Percentiles rank a stretch among this genome's conserved stretches.
These are phyloP conservation scores for Monilinia vaccinii-corymbosi DNA, from an alignment of 2,329 filamentous ascomycete species.

Conservation along the genomic window DNA sequence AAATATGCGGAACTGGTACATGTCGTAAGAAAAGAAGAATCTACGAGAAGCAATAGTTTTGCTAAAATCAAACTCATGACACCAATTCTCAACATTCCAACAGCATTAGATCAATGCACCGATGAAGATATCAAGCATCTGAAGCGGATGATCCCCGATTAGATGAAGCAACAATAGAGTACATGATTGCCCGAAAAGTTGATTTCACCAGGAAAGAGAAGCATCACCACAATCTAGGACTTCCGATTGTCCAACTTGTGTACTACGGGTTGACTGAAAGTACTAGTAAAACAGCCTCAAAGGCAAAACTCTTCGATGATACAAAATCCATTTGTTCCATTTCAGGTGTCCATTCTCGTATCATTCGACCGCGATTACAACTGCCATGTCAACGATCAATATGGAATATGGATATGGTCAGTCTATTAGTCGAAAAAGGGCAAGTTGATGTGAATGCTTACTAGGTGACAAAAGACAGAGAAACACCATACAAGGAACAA, in stretches of 20 bases:
- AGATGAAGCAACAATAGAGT: neutral
- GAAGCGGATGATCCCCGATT: neutral
- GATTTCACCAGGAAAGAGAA: neutral
- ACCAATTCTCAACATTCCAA: neutral
- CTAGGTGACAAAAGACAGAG: neutral
- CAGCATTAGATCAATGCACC: neutral
- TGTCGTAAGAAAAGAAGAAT: neutral
- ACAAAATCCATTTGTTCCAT: neutral
- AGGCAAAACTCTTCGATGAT: slow-evolving; percentile 7
- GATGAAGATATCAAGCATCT: neutral
- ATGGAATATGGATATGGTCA: slow-evolving; percentile 32
- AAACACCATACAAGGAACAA: neutral
- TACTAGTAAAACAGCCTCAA: slow-evolving; percentile 2
- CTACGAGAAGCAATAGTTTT: neutral
- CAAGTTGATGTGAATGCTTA: slow-evolving; percentile 28
- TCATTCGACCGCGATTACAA: neutral
- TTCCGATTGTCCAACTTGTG: neutral
- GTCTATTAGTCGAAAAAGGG: slow-evolving; percentile 30
- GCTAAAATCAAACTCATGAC: neutral
- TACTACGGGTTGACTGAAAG: slow-evolving; percentile 11
- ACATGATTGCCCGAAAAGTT: neutral
- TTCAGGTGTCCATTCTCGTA: accelerated
- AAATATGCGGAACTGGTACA: neutral
- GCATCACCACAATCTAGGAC: neutral
- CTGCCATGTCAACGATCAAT: slow-evolving; percentile 11